Percentiles rank a stretch among this genome's conserved stretches.
Evolutionary conservation across 139 green algal genomes (phyloP).

Genomic region (Volvox reticuliferus): DNA sequence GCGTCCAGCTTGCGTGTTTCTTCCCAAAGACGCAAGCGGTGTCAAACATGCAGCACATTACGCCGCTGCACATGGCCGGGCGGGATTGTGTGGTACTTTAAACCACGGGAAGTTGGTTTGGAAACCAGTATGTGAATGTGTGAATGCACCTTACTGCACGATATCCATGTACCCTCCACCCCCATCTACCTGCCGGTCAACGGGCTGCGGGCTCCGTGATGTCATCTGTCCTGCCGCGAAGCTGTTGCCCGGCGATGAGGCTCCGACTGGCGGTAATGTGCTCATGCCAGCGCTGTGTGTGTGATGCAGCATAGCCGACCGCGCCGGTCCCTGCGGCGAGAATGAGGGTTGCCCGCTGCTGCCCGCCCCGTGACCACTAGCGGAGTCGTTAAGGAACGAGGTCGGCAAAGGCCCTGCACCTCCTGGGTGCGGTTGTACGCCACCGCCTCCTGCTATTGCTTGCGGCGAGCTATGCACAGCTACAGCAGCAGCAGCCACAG

Average conservation of each 20-base stretch:
- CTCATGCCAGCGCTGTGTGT: not conserved
- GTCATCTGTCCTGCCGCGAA: too few relatives aligned
- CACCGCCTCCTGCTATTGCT: not conserved
- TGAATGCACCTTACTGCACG: too few relatives aligned
- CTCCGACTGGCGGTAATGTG: too few relatives aligned
- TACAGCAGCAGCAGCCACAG: not conserved
- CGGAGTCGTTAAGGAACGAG: not conserved
- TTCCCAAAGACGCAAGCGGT: not conserved
- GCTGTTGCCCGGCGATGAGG: too few relatives aligned
- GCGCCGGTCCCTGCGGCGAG: not conserved
- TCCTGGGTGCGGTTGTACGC: not conserved
- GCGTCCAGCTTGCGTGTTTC: too few relatives aligned
- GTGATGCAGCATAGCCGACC: not conserved
- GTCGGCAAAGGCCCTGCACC: not conserved
- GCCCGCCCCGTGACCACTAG: not conserved
- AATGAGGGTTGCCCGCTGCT: not conserved
- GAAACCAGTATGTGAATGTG: too few relatives aligned
- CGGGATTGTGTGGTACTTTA: too few relatives aligned
- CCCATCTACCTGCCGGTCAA: too few relatives aligned
- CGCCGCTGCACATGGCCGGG: not conserved
- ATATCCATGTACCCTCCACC: too few relatives aligned
- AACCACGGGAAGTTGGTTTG: too few relatives aligned
- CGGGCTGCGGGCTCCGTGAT: too few relatives aligned
- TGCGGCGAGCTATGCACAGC: not conserved
- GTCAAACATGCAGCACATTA: not conserved